Conservation (phyloP, 495 filamentous ascomycete species). For the Talaromyces nanjingensis region DNA sequence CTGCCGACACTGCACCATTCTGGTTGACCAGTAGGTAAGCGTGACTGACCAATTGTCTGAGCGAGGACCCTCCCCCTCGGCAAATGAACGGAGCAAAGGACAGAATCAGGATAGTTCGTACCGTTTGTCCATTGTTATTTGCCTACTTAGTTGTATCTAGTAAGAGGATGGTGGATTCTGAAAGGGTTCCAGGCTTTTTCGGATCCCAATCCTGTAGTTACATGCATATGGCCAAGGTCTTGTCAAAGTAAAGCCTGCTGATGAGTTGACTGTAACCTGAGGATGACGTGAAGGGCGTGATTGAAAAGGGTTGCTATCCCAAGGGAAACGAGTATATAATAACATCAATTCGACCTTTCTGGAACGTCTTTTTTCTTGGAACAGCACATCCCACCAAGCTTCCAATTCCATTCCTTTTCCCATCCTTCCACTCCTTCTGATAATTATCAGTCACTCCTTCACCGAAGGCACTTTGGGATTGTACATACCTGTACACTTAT, state of each 20-base stretch:
- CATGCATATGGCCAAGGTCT: background rate
- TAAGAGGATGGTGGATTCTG: background rate
- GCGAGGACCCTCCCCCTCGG: background rate
- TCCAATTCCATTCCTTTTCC: background rate
- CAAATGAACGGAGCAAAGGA: background rate
- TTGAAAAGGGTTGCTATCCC: background rate
- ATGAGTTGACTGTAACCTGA: slow-evolving; percentile 4
- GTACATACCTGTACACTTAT: background rate
- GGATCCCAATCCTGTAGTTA: background rate
- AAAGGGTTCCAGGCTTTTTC: background rate
- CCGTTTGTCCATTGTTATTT: background rate
- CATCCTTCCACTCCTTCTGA: slow-evolving; percentile 1
- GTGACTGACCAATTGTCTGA: background rate
- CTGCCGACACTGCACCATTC: background rate
- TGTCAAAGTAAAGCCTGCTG: background rate
- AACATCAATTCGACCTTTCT: background rate
- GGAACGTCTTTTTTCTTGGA: background rate
- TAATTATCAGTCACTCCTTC: background rate
- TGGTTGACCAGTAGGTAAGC: background rate
- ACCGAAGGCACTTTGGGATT: background rate
- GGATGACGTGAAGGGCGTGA: background rate
- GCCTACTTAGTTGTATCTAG: background rate
- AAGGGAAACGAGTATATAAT: background rate
- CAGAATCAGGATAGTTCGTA: slow-evolving; percentile 1
- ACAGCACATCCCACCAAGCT: background rate